Percentiles rank a stretch among this genome's conserved stretches.
Conservation (phyloP, 1,139 yeast genomes). For the Nematodospora anomalae region DNA sequence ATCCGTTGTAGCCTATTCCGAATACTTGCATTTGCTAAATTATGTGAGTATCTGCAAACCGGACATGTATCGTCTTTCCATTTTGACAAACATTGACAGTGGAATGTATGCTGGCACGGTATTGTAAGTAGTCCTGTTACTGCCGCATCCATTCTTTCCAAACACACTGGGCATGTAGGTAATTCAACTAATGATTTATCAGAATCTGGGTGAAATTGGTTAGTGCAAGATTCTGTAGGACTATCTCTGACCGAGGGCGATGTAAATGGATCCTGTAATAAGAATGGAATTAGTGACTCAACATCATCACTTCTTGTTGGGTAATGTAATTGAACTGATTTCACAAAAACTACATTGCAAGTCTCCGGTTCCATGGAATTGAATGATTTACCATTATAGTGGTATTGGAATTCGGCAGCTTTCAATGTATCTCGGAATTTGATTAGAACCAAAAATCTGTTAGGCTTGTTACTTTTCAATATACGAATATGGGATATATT, state of each 20-base stretch:
- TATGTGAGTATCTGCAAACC: conserved; percentile 77
- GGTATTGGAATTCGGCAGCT: conserved; percentile 64
- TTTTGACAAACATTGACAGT: conserved; percentile 81
- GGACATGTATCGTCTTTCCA: conserved; percentile 95
- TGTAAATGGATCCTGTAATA: conserved; percentile 75
- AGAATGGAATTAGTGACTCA: conserved; percentile 54
- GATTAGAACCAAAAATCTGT: conserved; percentile 73
- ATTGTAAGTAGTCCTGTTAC: conserved; percentile 83
- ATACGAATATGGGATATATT: conserved; percentile 72
- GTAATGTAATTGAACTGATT: conserved; percentile 45
- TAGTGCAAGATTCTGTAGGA: neutral
- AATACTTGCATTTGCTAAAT: conserved; percentile 31
- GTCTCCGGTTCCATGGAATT: conserved; percentile 88
- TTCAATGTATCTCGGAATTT: conserved; percentile 60
- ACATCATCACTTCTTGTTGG: conserved; percentile 18
- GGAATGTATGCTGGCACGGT: conserved; percentile 92
- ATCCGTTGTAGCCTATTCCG: conserved; percentile 7
- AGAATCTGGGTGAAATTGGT: neutral
- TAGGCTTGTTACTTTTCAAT: conserved; percentile 63
- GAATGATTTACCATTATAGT: conserved; percentile 73
- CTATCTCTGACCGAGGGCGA: conserved; percentile 11
- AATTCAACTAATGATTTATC: conserved; percentile 50
- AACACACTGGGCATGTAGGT: conserved; percentile 92
- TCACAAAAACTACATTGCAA: conserved; percentile 74
- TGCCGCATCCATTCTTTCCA: conserved; percentile 84